Conservation (phyloP, 345 rosid species). For the Syzygium oleosum region DNA sequence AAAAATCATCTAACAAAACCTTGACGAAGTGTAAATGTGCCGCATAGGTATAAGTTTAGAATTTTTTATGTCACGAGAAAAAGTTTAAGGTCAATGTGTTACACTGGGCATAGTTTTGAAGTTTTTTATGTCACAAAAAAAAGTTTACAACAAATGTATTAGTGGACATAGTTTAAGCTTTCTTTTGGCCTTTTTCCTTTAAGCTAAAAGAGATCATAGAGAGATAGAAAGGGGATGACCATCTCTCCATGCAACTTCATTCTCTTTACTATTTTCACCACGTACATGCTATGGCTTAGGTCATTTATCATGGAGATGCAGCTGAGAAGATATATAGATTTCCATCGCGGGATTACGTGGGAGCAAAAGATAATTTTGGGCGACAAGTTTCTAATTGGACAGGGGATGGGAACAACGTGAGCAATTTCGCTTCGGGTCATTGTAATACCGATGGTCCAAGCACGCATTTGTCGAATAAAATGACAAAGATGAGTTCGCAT, state of each 20-base stretch:
- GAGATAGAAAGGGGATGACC: background rate
- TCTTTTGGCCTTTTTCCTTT: too few species aligned
- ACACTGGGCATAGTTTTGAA: too few species aligned
- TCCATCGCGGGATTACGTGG: background rate
- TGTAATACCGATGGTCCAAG: background rate
- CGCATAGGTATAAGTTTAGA: too few species aligned
- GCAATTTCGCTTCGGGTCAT: background rate
- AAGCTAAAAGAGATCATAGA: background rate
- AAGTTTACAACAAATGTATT: too few species aligned
- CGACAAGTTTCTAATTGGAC: background rate
- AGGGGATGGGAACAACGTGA: background rate
- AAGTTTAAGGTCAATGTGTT: too few species aligned
- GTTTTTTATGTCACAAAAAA: too few species aligned
- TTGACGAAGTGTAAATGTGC: too few species aligned
- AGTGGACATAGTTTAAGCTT: too few species aligned
- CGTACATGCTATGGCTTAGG: background rate
- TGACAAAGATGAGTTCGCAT: background rate
- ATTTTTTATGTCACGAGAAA: too few species aligned
- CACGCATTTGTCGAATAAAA: background rate
- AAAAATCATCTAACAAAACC: too few species aligned
- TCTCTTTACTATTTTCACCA: background rate
- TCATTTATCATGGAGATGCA: background rate
- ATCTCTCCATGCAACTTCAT: background rate
- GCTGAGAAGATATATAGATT: background rate
- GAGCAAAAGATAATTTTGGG: background rate